Conservation (phyloP, 1,139 yeast species). For the Taphrina populina region DNA sequence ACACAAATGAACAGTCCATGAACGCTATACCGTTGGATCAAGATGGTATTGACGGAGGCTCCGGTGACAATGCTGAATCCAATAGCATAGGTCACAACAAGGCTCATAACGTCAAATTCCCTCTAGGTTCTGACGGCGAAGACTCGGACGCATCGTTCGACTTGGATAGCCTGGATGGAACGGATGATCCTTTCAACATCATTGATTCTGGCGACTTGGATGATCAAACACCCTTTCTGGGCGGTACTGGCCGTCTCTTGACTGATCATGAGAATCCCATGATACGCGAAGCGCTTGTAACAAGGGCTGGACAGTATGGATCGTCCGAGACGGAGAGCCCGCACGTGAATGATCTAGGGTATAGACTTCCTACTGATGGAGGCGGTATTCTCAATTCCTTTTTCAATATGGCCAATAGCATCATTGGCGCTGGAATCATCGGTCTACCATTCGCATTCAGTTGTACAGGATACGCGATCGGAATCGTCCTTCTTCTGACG, state of each 20-base stretch:
- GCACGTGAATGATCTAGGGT: constrained; percentile 17
- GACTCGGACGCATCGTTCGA: background rate
- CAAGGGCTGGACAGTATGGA: background rate
- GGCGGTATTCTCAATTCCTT: constrained; percentile 34
- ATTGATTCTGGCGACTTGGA: constrained; percentile 24
- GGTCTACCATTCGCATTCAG: constrained; percentile 89
- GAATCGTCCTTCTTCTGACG: constrained; percentile 59
- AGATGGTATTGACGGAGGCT: too few species aligned
- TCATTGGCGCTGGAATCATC: constrained; percentile 72
- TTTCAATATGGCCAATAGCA: constrained; percentile 42
- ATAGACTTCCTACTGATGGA: constrained; percentile 26
- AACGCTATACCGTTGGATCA: too few species aligned
- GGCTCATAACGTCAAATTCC: too few species aligned
- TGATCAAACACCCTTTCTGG: constrained; percentile 30
- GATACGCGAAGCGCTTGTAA: constrained; percentile 22
- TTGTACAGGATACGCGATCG: constrained; percentile 77
- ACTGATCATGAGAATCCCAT: constrained; percentile 24
- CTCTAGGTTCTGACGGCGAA: background rate
- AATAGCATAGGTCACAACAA: too few species aligned
- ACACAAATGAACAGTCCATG: too few species aligned
- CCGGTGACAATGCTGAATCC: too few species aligned
- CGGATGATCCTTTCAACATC: constrained; percentile 24
- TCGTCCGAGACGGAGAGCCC: background rate
- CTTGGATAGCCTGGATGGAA: constrained; percentile 10
- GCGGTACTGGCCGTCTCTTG: constrained; percentile 25